Base-by-base conservation (phyloP, 805 yeast genomes). In the Kluyveromyces aestuarii region DNA sequence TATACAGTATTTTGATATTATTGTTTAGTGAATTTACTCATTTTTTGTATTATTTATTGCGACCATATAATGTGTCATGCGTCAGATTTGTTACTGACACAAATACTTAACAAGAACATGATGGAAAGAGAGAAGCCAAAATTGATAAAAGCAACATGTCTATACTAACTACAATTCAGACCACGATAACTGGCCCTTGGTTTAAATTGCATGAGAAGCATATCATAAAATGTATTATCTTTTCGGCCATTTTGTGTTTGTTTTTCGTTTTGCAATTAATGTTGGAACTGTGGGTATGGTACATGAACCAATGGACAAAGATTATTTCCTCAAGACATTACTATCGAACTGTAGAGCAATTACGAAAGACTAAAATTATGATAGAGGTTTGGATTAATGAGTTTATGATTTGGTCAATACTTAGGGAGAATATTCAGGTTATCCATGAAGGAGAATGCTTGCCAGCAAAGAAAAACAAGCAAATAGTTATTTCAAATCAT, bases 401-500 rank as follows among this genome's bases (percentile, higher is more conserved):
- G 16, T 43, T 43, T 17, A 43, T 43, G 13, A 30, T 43, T 9
- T 43, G 45, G 45, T 17, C 37, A 17, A 38, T 43, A 21, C 5
- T 43, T 6, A 14, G 45, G 18, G 45, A 43, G 25, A 38, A 43
- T 43, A 43, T 43, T 10, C 40, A 39, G 30, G 21, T 27, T 14
- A 40, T 46, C 14, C 35, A 17, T 16, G 41, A 46, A 30, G 30
- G 43, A 33, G 36, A 37, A 14, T n/a, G 30, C n/a, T 27, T 40
- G 8, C 40, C 18, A n/a, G 8, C 41, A n/a, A 37, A 21, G 17
- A 14, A 57, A 64, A 30, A 74, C 74, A 33, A 35, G n/a, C 39
- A 30, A 36, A 14, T 43, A 2, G 27, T 46, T 25, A 62, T 48
- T 45, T 69, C 49, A 30, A 88, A 87, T 57, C 96, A 88, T 61